Base-by-base conservation (phyloP, 2,329 filamentous ascomycete species). In the Penicillium digitatum region DNA sequence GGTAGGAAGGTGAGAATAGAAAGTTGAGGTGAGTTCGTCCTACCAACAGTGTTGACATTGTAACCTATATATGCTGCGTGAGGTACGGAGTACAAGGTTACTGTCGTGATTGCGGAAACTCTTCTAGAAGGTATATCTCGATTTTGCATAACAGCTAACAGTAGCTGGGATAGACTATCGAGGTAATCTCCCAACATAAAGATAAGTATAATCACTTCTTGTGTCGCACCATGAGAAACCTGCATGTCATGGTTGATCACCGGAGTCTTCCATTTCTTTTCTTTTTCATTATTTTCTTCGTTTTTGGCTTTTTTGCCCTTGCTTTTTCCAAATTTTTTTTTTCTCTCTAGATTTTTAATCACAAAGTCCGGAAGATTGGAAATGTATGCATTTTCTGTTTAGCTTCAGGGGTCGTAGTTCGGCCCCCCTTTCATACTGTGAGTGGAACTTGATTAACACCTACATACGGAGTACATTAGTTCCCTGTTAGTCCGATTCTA, bases 81-180 rank as follows among this genome's bases (percentile, higher is more conserved):
- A 26, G 20, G 24, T 24, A 24, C 22, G n/a, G n/a, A 20, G 24
- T 18, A 37, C 32, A 35, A 31, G 40, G 26, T 11, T 29, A 59
- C 46, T 27, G 18, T 42, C 5, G n/a, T 29, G n/a, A 29, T 47
- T 27, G 46, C 50, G 31, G 40, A 69, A 69, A 59, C 62, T n/a
- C 64, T 70, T 70, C 67, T 70, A 71, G 68, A 71, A 71, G 66
- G 61, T 55, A 66, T 62, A 62, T 61, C 38, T 39, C 38, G 27
- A 57, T 47, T 57, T 62, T 69, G 52, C 65, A 20, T 48, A 58
- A 58, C 54, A 61, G 59, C 54, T 64, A 61, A 59, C 60, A 60
- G 63, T 60, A 64, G 56, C 59, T 54, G 55, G 55, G 51, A 49
- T 54, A 55, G 48, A 62, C 62, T 62, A 61, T 65, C 54, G 61